Conservation (phyloP, 768 basidiomycete genomes). For the Tricholoma flavovirens region DNA sequence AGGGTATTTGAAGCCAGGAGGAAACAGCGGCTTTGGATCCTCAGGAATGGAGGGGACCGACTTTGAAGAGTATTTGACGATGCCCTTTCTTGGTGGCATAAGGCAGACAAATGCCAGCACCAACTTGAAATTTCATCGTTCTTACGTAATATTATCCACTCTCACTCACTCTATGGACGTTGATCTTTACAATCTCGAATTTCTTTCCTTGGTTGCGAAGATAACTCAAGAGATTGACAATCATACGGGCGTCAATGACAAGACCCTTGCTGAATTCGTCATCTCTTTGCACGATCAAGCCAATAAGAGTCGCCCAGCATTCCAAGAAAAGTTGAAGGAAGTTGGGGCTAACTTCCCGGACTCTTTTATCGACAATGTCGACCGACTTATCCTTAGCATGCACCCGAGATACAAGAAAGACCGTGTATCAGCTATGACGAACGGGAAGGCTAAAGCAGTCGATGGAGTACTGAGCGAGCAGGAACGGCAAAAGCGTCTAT, state of each 20-base stretch:
- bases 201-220: conserved; percentile 84
- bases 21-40: conserved; percentile 63
- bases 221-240: conserved; percentile 93
- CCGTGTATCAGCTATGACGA: conserved; percentile 32
- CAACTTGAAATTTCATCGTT: not conserved
- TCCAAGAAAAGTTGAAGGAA: conserved; percentile 75
- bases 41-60: conserved; percentile 18
- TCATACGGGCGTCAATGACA: conserved; percentile 80
- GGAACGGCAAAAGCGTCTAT: conserved; percentile 78
- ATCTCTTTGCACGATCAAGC: conserved; percentile 84
- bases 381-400: conserved; percentile 89
- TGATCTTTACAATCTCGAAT: conserved; percentile 90
- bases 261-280: conserved; percentile 92
- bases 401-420: conserved; percentile 95
- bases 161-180: conserved; percentile 49
- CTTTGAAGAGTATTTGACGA: conserved; percentile 79
- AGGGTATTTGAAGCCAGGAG: conserved; percentile 81
- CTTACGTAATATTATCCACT: not conserved
- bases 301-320: conserved; percentile 64
- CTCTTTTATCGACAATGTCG: conserved; percentile 87
- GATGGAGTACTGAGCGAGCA: conserved; percentile 43
- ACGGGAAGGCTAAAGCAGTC: conserved; percentile 31
- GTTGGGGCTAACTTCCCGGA: conserved; percentile 82
- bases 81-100: conserved; percentile 70
- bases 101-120: too few species aligned